Percentiles rank a stretch among this genome's conserved stretches.
Evolutionary conservation across 495 filamentous ascomycete species (phyloP).

Genomic region (Aspergillus asperescens): DNA sequence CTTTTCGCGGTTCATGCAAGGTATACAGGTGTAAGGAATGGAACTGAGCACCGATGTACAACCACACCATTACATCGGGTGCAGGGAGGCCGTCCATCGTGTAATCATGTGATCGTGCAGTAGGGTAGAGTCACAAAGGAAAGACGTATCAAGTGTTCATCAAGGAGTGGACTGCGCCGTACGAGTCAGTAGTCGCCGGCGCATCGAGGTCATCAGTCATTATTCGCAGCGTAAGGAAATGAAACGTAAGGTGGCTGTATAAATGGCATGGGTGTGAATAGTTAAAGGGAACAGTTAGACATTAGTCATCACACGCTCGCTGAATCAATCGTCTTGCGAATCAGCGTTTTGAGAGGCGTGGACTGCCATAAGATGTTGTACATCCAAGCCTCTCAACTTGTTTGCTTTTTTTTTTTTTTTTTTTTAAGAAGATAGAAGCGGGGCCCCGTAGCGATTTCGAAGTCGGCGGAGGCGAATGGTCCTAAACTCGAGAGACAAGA

Average conservation of each 20-base stretch:
- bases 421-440: constrained; percentile 3
- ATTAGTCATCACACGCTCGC: constrained; percentile 36
- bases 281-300: constrained; percentile 20
- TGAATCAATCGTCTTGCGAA: constrained; percentile 15
- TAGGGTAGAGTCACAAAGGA: constrained; percentile 15
- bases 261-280: constrained; percentile 3
- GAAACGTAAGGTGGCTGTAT: constrained; percentile 23
- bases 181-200: constrained; percentile 42
- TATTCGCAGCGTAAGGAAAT: constrained; percentile 14
- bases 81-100: constrained; percentile 9
- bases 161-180: constrained; percentile 33
- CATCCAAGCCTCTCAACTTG: constrained; percentile 18
- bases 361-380: constrained; percentile 24
- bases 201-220: constrained; percentile 33
- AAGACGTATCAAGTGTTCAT: constrained; percentile 20
- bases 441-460: constrained; percentile 1
- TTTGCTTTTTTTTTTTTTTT: constrained; percentile 15
- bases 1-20: constrained; percentile 5
- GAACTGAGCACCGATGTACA: constrained; percentile 10
- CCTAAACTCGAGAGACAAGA: constrained; percentile 34
- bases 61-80: constrained; percentile 11
- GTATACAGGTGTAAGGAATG: constrained; percentile 12
- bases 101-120: constrained; percentile 10
- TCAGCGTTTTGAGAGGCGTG: constrained; percentile 14
- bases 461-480: background rate